Percentiles rank a stretch among this genome's conserved stretches.
Evolutionary conservation across 2,329 filamentous ascomycete genomes (phyloP).

Genomic region (Scedosporium minutisporum): DNA sequence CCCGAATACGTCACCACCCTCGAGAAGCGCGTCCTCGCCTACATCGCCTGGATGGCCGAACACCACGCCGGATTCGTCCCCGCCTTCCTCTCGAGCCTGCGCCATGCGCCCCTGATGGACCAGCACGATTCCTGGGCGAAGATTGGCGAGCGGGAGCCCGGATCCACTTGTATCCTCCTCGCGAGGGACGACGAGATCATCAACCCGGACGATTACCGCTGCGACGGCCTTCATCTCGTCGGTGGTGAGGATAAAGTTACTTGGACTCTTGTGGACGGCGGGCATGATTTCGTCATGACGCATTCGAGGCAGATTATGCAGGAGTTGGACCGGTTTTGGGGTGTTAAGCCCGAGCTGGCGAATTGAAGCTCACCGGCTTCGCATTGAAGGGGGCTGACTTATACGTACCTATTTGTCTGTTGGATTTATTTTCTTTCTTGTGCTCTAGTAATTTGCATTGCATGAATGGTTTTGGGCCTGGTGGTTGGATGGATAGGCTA

Average conservation of each 20-base stretch:
- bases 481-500: too few species aligned
- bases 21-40: constrained; percentile 36
- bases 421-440: too few species aligned
- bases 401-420: too few species aligned
- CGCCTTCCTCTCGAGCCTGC: constrained; percentile 49
- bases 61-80: constrained; percentile 49
- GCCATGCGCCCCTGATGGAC: constrained; percentile 41
- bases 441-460: too few species aligned
- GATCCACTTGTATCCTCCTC: constrained; percentile 43
- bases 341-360: neutral
- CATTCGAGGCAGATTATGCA: constrained; percentile 32
- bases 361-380: neutral
- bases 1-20: constrained; percentile 23
- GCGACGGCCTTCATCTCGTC: constrained; percentile 39
- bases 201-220: constrained; percentile 35
- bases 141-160: constrained; percentile 30
- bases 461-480: too few species aligned
- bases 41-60: constrained; percentile 49
- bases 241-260: constrained; percentile 38
- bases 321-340: constrained; percentile 40
- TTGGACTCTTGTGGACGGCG: constrained; percentile 42
- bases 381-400: neutral
- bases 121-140: constrained; percentile 41
- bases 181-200: constrained; percentile 43
- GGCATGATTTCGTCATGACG: constrained; percentile 56